Conservation (phyloP, 257 asterid species). For the Nyctanthes arbortristis region DNA sequence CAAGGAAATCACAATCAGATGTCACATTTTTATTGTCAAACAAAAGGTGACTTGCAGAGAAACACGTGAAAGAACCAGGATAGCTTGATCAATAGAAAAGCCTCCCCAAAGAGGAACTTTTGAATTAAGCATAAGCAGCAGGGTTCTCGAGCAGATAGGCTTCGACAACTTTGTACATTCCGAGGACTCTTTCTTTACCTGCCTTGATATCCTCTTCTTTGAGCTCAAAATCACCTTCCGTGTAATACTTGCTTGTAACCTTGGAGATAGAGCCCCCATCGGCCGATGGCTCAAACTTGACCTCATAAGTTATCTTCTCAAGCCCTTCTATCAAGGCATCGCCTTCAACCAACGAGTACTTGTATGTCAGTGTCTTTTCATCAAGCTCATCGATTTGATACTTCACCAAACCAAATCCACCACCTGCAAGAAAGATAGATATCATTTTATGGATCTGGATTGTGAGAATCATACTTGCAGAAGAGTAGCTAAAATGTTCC, state of each 20-base stretch:
- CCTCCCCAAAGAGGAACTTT: too few species aligned
- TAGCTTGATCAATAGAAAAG: background rate
- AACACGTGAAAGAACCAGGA: background rate
- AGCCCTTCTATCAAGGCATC: conserved; percentile 20
- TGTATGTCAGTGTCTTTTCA: conserved; percentile 8
- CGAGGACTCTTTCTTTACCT: conserved; percentile 15
- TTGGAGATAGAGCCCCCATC: conserved; percentile 18
- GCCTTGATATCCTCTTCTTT: conserved; percentile 22
- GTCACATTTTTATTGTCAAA: background rate
- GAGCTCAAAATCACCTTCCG: conserved; percentile 3
- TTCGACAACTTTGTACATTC: conserved; percentile 22
- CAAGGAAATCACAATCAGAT: background rate
- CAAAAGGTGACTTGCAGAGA: background rate
- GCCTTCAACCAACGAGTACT: conserved; percentile 20
- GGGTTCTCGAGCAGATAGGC: conserved; percentile 17
- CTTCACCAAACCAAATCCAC: conserved; percentile 2
- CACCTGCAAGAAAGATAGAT: background rate
- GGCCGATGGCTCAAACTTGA: conserved; percentile 14
- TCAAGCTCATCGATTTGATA: conserved; percentile 16
- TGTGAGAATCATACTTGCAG: too few species aligned
- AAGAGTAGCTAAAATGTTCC: background rate
- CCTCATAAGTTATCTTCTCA: conserved; percentile 20
- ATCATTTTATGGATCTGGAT: too few species aligned
- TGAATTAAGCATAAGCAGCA: too few species aligned
- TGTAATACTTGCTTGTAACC: conserved; percentile 15